Percentiles rank a stretch among this genome's conserved stretches.
phyloP scores from a whole-genome alignment of 345 rosid genomes.

The Salix exigua region DNA sequence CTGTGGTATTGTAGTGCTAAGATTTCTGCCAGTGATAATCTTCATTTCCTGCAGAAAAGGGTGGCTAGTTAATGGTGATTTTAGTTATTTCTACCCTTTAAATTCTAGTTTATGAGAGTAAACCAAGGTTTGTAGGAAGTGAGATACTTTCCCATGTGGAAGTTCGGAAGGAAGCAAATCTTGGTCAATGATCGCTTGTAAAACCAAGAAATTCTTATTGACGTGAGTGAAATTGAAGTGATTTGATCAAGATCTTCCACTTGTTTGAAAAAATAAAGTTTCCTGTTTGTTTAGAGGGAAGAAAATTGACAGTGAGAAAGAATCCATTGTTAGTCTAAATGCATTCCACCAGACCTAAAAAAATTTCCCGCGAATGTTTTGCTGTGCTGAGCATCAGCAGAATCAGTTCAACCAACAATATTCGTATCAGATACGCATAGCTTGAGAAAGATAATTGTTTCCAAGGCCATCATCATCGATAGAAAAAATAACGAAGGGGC shows the following conservation, averaged over 20 bases:
- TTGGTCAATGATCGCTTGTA: not conserved
- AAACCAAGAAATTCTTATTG: not conserved
- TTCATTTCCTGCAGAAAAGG: no score
- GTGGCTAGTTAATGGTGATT: not conserved
- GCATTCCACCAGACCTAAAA: not conserved
- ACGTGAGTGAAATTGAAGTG: conserved; percentile 5
- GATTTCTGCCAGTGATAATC: not conserved
- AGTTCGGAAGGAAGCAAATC: not conserved
- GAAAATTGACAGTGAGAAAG: not conserved
- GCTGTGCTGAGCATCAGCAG: not conserved
- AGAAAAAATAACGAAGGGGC: not conserved
- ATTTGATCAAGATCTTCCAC: not conserved
- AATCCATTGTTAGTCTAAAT: not conserved
- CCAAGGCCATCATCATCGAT: not conserved
- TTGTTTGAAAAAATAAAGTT: not conserved
- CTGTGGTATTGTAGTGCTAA: not conserved
- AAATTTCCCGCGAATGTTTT: not conserved
- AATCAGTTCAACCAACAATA: not conserved
- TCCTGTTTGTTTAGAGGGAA: not conserved
- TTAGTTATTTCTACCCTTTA: no score
- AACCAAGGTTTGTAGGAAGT: not conserved
- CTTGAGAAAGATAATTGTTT: not conserved
- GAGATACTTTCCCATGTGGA: not conserved
- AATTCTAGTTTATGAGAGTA: not conserved
- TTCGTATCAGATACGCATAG: not conserved